Percentiles rank a stretch among this genome's conserved stretches.
These are phyloP conservation scores for Melaleuca alternifolia DNA, from an alignment of 345 rosid genomes.

Conservation along the genomic window DNA sequence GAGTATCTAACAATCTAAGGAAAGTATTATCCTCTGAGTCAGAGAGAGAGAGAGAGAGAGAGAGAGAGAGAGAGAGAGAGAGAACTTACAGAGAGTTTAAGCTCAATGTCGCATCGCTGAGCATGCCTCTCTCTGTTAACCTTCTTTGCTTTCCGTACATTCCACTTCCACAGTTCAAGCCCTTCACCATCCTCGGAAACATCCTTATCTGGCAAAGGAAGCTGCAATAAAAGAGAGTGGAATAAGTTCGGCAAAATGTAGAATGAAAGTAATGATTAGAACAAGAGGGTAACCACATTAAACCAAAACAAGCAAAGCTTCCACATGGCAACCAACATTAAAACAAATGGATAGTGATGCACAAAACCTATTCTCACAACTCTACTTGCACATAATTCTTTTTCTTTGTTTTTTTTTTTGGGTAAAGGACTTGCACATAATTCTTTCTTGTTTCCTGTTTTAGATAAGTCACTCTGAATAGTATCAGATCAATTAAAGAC, in stretches of 20 bases:
- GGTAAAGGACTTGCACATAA: neutral
- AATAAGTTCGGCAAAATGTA: neutral
- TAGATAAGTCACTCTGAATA: neutral
- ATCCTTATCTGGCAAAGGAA: conserved; percentile 66
- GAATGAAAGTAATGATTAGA: neutral
- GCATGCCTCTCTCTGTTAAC: conserved; percentile 90
- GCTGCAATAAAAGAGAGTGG: conserved; percentile 19
- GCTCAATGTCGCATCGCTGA: conserved; percentile 83
- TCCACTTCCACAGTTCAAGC: conserved; percentile 74
- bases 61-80: neutral
- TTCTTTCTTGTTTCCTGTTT: neutral
- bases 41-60: neutral
- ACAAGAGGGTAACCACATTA: neutral
- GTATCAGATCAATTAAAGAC: neutral
- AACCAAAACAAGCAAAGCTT: neutral
- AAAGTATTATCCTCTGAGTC: neutral
- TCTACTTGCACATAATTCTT: neutral
- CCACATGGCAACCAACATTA: neutral
- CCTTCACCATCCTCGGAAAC: conserved; percentile 50
- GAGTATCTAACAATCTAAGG: neutral
- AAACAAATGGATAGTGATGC: neutral
- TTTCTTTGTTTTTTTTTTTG: too few relatives aligned
- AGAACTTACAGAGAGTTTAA: conserved; percentile 81
- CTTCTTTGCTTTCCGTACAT: conserved; percentile 56
- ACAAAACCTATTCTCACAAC: neutral